phyloP scores from a whole-genome alignment of 192 early-diverging fungal species.

The Rhizophagus prolifer region DNA sequence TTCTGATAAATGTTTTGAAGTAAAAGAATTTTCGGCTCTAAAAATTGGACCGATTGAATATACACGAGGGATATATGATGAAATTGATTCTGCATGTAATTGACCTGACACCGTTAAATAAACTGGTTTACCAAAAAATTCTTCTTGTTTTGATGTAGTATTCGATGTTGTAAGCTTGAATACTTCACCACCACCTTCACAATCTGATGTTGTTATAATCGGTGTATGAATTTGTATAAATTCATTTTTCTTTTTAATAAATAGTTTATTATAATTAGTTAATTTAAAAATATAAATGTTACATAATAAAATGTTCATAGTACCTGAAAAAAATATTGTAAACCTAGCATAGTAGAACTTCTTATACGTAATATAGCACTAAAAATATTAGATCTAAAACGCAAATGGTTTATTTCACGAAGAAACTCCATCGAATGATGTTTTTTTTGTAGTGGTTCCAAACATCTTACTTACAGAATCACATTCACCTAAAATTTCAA shows the following conservation, averaged over 20 bases:
- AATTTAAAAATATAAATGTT: too few relatives aligned
- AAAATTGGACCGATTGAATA: slow-evolving; percentile 84
- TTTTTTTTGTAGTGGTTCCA: slow-evolving; percentile 80
- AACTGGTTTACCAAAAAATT: slow-evolving; percentile 74
- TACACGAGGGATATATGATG: slow-evolving; percentile 68
- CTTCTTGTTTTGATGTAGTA: slow-evolving; percentile 27
- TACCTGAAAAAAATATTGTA: slow-evolving; percentile 77
- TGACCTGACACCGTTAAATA: slow-evolving; percentile 87
- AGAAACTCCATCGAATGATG: slow-evolving; percentile 74
- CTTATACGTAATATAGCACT: slow-evolving; percentile 72
- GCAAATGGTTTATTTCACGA: slow-evolving; percentile 73
- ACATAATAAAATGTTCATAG: too few relatives aligned
- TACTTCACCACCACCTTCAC: slow-evolving; percentile 87
- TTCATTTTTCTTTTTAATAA: slow-evolving; percentile 53
- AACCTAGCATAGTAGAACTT: slow-evolving; percentile 59
- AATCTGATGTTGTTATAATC: slow-evolving; percentile 80
- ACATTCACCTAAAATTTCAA: slow-evolving; percentile 57
- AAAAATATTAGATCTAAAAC: slow-evolving; percentile 74
- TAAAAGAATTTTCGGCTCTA: slow-evolving; percentile 79
- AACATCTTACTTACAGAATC: slow-evolving; percentile 47
- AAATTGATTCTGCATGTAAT: slow-evolving; percentile 79
- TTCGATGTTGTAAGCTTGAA: slow-evolving; percentile 56
- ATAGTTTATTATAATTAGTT: background rate
- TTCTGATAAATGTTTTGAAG: slow-evolving; percentile 83
- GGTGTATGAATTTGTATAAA: slow-evolving; percentile 82